Evolutionary conservation across 2,329 filamentous ascomycete species (phyloP), one percentile per base, ranked within the genome.

Genomic region (Penicillium sp.): DNA sequence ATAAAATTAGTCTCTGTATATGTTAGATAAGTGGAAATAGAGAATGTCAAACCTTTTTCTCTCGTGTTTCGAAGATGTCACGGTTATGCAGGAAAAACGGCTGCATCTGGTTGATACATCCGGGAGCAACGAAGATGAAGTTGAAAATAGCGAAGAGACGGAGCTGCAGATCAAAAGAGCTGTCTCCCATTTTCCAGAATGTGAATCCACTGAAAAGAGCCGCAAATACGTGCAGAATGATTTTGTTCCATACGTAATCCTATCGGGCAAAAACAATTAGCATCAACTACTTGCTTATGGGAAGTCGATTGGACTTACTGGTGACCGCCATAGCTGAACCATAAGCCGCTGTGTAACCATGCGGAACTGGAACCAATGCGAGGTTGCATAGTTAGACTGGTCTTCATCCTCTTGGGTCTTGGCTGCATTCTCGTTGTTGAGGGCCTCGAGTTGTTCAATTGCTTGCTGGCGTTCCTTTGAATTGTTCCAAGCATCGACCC

Each of bases 151-250:
- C 81, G 62, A 85, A 85, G 1, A 86, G 70, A 40, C 79, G 76
- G 28, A 82, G 69, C 65, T 84, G 82, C 18, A 84, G 63, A 33
- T 81, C 80, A 12, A 68, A 72, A 0, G 82, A 74, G 0, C 74
- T 77, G 52, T 80, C 66, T 0, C 81, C 81, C 24, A 86, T 76
- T 67, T 78, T 80, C 82, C 82, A 86, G 65, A 85, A 86, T 0
- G 79, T 79, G 61, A 86, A 86, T 1, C 82, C 83, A 64, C 83
- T 84, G 71, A 85, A 83, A 0, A 86, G 75, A 0, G 78, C 81
- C 0, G 77, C 78, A 14, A 74, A 71, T 21, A 85, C 71, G 63
- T 86, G 83, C 1, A 86, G 71, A 0, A 75, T 70, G 1, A 78
- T 66, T 50, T 79, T 78, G 64, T 79, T 78, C 69, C 75, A 75